Evolutionary conservation across 2,329 filamentous ascomycete species (phyloP), one percentile per base, ranked within the genome.

Genomic region (Golovinomyces cichoracearum): DNA sequence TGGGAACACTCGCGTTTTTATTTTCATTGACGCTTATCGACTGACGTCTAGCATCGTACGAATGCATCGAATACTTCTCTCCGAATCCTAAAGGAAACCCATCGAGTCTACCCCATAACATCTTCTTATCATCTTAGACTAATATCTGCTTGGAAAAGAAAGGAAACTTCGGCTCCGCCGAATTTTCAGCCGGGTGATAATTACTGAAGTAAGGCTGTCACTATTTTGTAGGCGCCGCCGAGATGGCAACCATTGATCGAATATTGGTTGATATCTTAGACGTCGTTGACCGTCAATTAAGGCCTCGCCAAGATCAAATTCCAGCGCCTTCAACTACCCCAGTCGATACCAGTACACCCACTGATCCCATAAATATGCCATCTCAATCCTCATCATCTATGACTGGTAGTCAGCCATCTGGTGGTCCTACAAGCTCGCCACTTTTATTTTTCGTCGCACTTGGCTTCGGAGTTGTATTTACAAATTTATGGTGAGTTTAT

Each of bases 401-500:
- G 21, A 17, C 23, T 9, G 15, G 22, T 31, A 29, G 44, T n/a
- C 51, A 54, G 48, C 56, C 52, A 53, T 53, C 48, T 31, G 52
- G 47, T 50, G 61, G 62, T 22, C 72, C 72, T 31, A 80, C 76
- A 41, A 82, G 72, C 61, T 85, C 80, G 33, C 82, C 82, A 35
- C 64, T 90, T 50, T 68, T 90, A 5, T 95, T 95, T 67, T 94
- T 95, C 62, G 85, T 95, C 50, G 88, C 90, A 15, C 69, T 98
- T 26, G 90, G 90, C 4, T 95, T 98, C 59, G 90, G 90, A 57
- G 90, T 98, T 19, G 90, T 98, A 41, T 98, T 98, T 61, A 98
- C 90, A 47, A 98, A 98, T 64, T 68, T 98, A 64, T 98, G 90
- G 90, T 95, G 72, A 68, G 80, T 63, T 56, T 13, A 23, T 98